These are phyloP conservation scores for Byssoonygena ceratinophila DNA, from an alignment of 2,329 filamentous ascomycete genomes.

Conservation along the genomic window DNA sequence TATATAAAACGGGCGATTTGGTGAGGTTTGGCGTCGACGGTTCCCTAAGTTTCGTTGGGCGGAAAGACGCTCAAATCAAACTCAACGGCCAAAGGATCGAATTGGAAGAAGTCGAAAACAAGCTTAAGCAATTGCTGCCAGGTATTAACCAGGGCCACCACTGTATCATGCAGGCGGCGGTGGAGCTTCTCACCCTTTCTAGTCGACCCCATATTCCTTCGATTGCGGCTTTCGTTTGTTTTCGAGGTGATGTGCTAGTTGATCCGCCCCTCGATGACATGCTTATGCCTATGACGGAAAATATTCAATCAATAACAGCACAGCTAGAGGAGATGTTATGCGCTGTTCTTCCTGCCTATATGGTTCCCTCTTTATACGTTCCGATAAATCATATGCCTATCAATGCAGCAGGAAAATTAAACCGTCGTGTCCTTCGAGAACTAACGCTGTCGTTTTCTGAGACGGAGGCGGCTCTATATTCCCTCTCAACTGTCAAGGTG, in stretches of 20 bases:
- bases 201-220: not conserved
- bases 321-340: slow-evolving; percentile 3
- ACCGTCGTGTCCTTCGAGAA: slow-evolving; percentile 23
- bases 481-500: not conserved
- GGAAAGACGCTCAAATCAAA: slow-evolving; percentile 23
- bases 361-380: slow-evolving; percentile 30
- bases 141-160: slow-evolving; percentile 13
- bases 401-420: slow-evolving; percentile 30
- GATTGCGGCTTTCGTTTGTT: not conserved
- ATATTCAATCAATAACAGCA: slow-evolving; percentile 9
- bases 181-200: not conserved
- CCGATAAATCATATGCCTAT: slow-evolving; percentile 29
- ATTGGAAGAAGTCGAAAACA: slow-evolving; percentile 20
- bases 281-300: slow-evolving; percentile 10
- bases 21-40: slow-evolving; percentile 17
- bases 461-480: not conserved
- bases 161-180: not conserved
- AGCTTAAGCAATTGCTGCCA: slow-evolving; percentile 13
- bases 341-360: slow-evolving; percentile 26
- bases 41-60: slow-evolving; percentile 17
- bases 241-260: not conserved
- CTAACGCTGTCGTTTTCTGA: slow-evolving; percentile 18
- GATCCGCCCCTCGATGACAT: slow-evolving; percentile 1
- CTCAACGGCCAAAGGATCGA: slow-evolving; percentile 20
- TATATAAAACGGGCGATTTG: slow-evolving; percentile 21